Conservation (phyloP, 2,329 filamentous ascomycete genomes). For the Polytolypa hystricis region DNA sequence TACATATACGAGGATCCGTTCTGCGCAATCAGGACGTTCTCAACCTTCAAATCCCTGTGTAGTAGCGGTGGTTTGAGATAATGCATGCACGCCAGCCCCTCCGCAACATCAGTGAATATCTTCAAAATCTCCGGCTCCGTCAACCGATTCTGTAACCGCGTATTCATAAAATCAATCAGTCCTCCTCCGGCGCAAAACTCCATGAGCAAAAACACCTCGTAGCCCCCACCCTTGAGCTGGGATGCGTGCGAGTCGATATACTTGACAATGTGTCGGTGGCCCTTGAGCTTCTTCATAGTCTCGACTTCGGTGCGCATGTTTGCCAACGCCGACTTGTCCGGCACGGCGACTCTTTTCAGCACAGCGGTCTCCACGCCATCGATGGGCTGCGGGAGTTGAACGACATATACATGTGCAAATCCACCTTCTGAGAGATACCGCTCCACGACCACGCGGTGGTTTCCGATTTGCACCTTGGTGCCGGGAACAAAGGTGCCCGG, state of each 20-base stretch:
- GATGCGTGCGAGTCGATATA: constrained; percentile 98
- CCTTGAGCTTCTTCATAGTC: constrained; percentile 99
- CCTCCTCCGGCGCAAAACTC: constrained; percentile 92
- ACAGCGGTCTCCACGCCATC: constrained; percentile 73
- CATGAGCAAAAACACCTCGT: constrained; percentile 97
- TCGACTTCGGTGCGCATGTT: constrained; percentile 98
- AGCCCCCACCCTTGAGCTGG: constrained; percentile 81
- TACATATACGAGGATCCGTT: constrained; percentile 60
- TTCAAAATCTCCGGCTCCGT: constrained; percentile 95
- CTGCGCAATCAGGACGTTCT: constrained; percentile 84
- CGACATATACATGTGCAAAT: constrained; percentile 96
- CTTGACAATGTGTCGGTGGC: constrained; percentile 88
- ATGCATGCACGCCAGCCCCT: constrained; percentile 97
- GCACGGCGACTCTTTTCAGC: constrained; percentile 88
- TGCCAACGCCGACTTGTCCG: constrained; percentile 85
- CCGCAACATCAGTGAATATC: constrained; percentile 92
- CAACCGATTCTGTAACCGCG: constrained; percentile 83
- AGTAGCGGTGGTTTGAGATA: constrained; percentile 89
- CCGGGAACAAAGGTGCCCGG: constrained; percentile 83
- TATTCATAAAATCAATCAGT: constrained; percentile 99
- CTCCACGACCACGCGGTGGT: constrained; percentile 85
- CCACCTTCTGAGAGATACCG: constrained; percentile 97
- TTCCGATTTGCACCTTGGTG: constrained; percentile 93
- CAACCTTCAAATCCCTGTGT: constrained; percentile 92
- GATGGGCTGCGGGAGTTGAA: constrained; percentile 67